Conservation (phyloP, 2,329 filamentous ascomycete genomes). For the Alternaria triticimaculans region DNA sequence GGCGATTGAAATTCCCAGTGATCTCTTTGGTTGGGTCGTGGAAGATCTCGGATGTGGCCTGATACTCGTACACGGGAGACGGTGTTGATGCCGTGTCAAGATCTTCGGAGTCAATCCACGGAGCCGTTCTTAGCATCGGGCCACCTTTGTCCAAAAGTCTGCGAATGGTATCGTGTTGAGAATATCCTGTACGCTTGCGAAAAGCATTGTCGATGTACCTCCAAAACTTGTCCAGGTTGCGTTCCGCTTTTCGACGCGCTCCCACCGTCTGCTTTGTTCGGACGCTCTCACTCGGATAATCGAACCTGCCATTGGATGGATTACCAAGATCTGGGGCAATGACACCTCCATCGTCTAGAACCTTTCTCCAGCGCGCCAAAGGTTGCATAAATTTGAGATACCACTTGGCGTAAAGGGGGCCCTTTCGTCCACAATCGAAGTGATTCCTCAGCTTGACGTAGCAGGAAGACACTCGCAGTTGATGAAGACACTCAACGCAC, state of each 20-base stretch:
- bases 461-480: too few relatives aligned
- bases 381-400: too few relatives aligned
- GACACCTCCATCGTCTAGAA: neutral
- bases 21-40: too few relatives aligned
- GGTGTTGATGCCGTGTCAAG: conserved; percentile 15
- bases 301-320: conserved; percentile 47
- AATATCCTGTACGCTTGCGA: conserved; percentile 3
- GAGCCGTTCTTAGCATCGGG: conserved; percentile 56
- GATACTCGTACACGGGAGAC: conserved; percentile 4
- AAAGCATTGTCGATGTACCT: conserved; percentile 41
- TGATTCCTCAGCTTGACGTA: too few relatives aligned
- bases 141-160: conserved; percentile 40
- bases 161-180: conserved; percentile 12
- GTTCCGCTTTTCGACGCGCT: conserved; percentile 56
- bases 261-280: conserved; percentile 56
- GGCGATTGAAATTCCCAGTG: too few relatives aligned
- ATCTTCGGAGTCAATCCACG: conserved; percentile 51
- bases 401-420: too few relatives aligned
- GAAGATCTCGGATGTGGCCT: neutral
- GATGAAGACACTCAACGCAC: too few relatives aligned
- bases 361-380: neutral
- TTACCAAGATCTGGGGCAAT: too few relatives aligned
- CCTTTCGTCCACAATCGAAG: too few relatives aligned
- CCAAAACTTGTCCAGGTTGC: conserved; percentile 58
- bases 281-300: conserved; percentile 58